Conservation (phyloP, 805 yeast genomes). For the Candida ponderosae region DNA sequence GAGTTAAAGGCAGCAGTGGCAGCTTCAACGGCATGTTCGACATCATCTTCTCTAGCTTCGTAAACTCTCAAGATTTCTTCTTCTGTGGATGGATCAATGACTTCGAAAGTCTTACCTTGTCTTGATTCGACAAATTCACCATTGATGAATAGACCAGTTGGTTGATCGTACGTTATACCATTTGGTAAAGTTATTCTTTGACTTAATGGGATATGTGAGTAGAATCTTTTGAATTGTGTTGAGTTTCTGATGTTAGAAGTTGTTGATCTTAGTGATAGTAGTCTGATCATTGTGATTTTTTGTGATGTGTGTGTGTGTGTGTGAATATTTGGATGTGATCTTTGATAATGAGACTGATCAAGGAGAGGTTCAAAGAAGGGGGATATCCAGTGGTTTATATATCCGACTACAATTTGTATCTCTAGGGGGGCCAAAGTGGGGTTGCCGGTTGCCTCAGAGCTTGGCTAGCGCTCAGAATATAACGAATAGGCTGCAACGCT, state of each 20-base stretch:
- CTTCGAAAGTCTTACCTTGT: constrained; percentile 52
- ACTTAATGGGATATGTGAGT: constrained; percentile 30
- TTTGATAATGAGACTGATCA: no score
- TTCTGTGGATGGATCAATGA: constrained; percentile 67
- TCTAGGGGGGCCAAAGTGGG: no score
- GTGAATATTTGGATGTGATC: no score
- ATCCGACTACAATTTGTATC: no score
- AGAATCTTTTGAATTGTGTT: constrained; percentile 13
- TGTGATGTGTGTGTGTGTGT: no score
- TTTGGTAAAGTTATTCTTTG: constrained; percentile 60
- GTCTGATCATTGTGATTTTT: constrained; percentile 13
- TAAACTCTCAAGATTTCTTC: constrained; percentile 60
- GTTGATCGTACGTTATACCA: constrained; percentile 68
- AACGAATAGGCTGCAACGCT: no score
- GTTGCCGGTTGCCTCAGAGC: no score
- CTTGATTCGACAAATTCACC: constrained; percentile 63
- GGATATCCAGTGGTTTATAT: no score
- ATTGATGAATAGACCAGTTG: constrained; percentile 77
- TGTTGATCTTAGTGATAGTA: background rate
- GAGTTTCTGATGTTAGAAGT: background rate
- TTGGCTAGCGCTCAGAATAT: no score
- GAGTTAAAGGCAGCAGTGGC: constrained; percentile 71
- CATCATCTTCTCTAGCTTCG: constrained; percentile 71
- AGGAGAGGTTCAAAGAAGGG: background rate
- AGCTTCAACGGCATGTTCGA: constrained; percentile 78